Percentiles rank a stretch among this genome's conserved stretches.
phyloP scores from a whole-genome alignment of 2,329 filamentous ascomycete species.

The Aureobasidium sp. region DNA sequence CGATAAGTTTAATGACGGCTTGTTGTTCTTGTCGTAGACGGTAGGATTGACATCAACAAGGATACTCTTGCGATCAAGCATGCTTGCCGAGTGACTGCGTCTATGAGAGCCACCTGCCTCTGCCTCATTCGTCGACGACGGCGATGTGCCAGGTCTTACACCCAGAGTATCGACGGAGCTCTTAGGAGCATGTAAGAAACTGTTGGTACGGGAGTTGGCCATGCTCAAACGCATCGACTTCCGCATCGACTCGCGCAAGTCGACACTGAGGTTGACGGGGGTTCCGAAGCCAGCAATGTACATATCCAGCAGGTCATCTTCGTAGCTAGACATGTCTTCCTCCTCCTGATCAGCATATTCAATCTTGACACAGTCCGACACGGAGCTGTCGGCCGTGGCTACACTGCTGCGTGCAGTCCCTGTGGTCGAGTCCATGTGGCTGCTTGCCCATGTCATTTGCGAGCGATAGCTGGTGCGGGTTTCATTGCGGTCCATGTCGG shows the following conservation, averaged over 20 bases:
- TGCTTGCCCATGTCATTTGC: conserved; percentile 63
- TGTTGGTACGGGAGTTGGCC: conserved; percentile 9
- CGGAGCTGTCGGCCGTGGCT: conserved; percentile 80
- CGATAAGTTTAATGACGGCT: background rate
- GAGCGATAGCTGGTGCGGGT: conserved; percentile 67
- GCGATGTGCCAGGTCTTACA: conserved; percentile 7
- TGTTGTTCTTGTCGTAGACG: conserved; percentile 19
- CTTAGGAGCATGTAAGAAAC: conserved; percentile 4
- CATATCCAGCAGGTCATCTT: conserved; percentile 61
- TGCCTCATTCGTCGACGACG: conserved; percentile 35
- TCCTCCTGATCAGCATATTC: conserved; percentile 39
- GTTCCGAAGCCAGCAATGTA: conserved; percentile 63
- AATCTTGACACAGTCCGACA: conserved; percentile 73
- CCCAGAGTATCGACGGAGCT: conserved; percentile 3
- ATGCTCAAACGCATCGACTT: conserved; percentile 15
- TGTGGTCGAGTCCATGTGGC: conserved; percentile 61
- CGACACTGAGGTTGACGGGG: conserved; percentile 16
- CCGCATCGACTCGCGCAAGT: conserved; percentile 8
- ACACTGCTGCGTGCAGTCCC: conserved; percentile 88
- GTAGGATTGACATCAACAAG: conserved; percentile 2
- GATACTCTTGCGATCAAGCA: conserved; percentile 17
- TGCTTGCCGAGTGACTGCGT: conserved; percentile 22
- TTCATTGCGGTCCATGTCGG: conserved; percentile 34
- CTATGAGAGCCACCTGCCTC: conserved; percentile 33
- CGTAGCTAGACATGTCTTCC: conserved; percentile 46